Conservation (phyloP, 2,329 filamentous ascomycete species). For the Volutella citrinella region DNA sequence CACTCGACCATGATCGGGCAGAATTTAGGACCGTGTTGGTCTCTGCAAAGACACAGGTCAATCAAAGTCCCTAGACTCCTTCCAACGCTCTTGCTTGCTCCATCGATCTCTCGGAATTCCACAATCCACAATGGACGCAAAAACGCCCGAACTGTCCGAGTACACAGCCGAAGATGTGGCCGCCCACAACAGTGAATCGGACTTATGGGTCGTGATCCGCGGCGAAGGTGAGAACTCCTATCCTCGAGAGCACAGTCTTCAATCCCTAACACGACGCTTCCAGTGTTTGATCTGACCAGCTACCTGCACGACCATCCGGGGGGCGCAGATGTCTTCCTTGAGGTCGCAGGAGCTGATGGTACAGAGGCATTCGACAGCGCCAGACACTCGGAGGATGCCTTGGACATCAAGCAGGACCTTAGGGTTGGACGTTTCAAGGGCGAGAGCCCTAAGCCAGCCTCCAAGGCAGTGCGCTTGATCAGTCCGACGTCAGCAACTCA, state of each 20-base stretch:
- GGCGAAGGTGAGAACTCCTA: constrained; percentile 44
- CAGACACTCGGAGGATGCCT: constrained; percentile 68
- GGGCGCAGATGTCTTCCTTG: constrained; percentile 73
- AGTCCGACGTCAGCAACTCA: too few species aligned
- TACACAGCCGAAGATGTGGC: constrained; percentile 42
- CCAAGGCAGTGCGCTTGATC: constrained; percentile 9
- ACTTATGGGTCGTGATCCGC: constrained; percentile 55
- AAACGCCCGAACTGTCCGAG: too few species aligned
- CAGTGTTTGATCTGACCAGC: constrained; percentile 57
- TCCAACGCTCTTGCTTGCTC: too few species aligned
- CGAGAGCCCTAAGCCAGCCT: constrained; percentile 15
- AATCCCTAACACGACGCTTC: constrained; percentile 1
- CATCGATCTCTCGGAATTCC: too few species aligned
- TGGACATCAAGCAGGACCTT: constrained; percentile 39
- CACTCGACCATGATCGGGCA: too few species aligned
- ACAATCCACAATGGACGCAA: too few species aligned
- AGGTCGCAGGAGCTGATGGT: constrained; percentile 74
- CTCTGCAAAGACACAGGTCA: too few species aligned
- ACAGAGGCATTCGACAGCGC: constrained; percentile 81
- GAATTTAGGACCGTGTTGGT: too few species aligned
- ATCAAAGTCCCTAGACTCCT: too few species aligned
- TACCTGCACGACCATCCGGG: constrained; percentile 64
- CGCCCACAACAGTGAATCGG: constrained; percentile 43
- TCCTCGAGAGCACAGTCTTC: rapidly evolving
- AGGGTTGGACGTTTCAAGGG: constrained; percentile 37